Conservation (phyloP, 345 rosid species). For the Eucalyptus decipiens region DNA sequence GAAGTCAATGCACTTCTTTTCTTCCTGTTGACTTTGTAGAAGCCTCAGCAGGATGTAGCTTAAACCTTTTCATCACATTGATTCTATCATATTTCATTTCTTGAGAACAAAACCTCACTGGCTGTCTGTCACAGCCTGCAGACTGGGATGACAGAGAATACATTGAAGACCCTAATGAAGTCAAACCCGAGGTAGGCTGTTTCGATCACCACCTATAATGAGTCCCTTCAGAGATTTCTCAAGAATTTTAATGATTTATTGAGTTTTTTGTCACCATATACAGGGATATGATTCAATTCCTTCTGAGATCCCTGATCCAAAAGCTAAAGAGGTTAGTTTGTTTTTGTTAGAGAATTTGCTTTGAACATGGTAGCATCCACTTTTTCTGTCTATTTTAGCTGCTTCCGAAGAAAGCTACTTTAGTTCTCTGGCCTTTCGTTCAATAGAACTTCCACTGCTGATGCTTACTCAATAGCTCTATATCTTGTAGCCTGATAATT, state of each 20-base stretch:
- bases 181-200: slow-evolving; percentile 65
- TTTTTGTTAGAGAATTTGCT: neutral
- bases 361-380: neutral
- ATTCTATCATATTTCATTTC: neutral
- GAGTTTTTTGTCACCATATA: neutral
- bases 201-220: neutral
- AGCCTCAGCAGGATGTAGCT: neutral
- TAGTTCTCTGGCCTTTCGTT: neutral
- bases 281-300: slow-evolving; percentile 64
- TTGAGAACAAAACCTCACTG: neutral
- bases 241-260: neutral
- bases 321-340: slow-evolving; percentile 41
- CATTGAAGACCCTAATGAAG: slow-evolving; percentile 71
- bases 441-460: neutral
- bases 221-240: neutral
- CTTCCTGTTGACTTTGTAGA: neutral
- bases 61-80: neutral
- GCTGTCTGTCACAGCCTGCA: slow-evolving; percentile 44
- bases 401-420: neutral
- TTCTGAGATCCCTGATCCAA: slow-evolving; percentile 47
- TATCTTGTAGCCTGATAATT: slow-evolving; percentile 46
- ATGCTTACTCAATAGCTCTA: neutral
- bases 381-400: neutral
- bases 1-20: neutral
- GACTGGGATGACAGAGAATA: slow-evolving; percentile 95